phyloP scores from a whole-genome alignment of 139 green algal species.

The Chlorella sp. region DNA sequence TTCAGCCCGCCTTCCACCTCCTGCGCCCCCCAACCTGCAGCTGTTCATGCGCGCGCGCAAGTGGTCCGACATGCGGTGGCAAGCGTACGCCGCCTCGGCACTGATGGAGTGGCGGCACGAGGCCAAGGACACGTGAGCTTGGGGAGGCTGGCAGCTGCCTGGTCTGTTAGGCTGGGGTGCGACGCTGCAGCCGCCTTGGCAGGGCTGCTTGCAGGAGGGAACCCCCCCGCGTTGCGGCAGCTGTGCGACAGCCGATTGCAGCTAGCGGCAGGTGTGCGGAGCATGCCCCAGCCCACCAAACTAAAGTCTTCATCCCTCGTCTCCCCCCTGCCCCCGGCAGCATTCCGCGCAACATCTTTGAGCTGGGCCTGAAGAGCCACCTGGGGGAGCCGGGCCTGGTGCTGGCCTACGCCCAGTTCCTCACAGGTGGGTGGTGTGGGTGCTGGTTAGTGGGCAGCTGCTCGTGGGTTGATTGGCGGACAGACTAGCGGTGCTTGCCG shows the following conservation, averaged over 20 bases:
- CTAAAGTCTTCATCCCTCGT: no score
- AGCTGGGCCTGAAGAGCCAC: slow-evolving; percentile 86
- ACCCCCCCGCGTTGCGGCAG: no score
- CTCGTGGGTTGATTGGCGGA: slow-evolving; percentile 17
- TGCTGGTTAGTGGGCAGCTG: no score
- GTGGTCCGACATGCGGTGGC: slow-evolving; percentile 69
- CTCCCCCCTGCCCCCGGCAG: no score
- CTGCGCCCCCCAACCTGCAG: slow-evolving; percentile 33
- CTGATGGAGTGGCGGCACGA: slow-evolving; percentile 83
- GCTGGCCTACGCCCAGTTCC: slow-evolving; percentile 72
- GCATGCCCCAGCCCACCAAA: no score
- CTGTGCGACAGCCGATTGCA: no score
- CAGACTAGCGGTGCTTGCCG: neutral
- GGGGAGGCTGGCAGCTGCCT: no score
- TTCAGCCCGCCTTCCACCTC: neutral
- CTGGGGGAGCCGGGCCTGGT: slow-evolving; percentile 75
- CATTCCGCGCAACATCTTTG: slow-evolving; percentile 91
- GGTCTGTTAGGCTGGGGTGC: no score
- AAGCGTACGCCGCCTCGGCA: slow-evolving; percentile 86
- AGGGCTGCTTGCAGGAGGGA: no score
- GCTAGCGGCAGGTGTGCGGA: no score
- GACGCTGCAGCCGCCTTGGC: no score
- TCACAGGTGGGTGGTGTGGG: slow-evolving; percentile 53
- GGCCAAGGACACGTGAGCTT: slow-evolving; percentile 51
- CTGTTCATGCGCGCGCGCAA: slow-evolving; percentile 86